Evolutionary conservation across 2,329 filamentous ascomycete genomes (phyloP).

Genomic region (Fusarium anthophilum): DNA sequence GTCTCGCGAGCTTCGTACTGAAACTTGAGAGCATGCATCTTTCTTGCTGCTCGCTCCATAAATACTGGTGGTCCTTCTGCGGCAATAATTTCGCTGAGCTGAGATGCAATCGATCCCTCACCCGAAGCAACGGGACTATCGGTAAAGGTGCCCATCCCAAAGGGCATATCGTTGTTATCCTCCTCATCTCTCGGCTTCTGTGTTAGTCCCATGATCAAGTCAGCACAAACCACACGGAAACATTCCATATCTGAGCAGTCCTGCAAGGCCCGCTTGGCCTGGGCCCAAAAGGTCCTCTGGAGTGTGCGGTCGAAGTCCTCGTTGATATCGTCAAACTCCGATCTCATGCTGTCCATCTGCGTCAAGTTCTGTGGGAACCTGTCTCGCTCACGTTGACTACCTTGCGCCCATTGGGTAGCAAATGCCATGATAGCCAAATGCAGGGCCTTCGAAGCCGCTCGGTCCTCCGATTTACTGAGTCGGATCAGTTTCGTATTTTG

Average conservation of each 20-base stretch:
- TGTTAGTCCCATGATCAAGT: slow-evolving; percentile 52
- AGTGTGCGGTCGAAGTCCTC: slow-evolving; percentile 52
- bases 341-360: slow-evolving; percentile 38
- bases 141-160: slow-evolving; percentile 26
- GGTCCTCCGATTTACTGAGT: slow-evolving; percentile 53
- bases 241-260: slow-evolving; percentile 51
- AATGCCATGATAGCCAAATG: slow-evolving; percentile 62
- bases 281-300: slow-evolving; percentile 51
- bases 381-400: slow-evolving; percentile 41
- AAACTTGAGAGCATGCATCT: slow-evolving; percentile 51
- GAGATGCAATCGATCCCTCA: slow-evolving; percentile 41
- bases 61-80: slow-evolving; percentile 44
- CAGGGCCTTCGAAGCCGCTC: slow-evolving; percentile 56
- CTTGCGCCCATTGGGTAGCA: slow-evolving; percentile 57
- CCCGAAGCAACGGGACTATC: slow-evolving; percentile 34
- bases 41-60: slow-evolving; percentile 51
- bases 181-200: slow-evolving; percentile 48
- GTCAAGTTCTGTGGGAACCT: slow-evolving; percentile 36
- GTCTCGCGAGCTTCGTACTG: slow-evolving; percentile 45
- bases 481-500: slow-evolving; percentile 51
- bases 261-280: slow-evolving; percentile 49
- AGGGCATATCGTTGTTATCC: slow-evolving; percentile 24
- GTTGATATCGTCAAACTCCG: slow-evolving; percentile 40
- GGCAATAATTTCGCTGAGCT: slow-evolving; percentile 45
- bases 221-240: slow-evolving; percentile 52